Conservation (phyloP, 768 basidiomycete species). For the Panus rudis region DNA sequence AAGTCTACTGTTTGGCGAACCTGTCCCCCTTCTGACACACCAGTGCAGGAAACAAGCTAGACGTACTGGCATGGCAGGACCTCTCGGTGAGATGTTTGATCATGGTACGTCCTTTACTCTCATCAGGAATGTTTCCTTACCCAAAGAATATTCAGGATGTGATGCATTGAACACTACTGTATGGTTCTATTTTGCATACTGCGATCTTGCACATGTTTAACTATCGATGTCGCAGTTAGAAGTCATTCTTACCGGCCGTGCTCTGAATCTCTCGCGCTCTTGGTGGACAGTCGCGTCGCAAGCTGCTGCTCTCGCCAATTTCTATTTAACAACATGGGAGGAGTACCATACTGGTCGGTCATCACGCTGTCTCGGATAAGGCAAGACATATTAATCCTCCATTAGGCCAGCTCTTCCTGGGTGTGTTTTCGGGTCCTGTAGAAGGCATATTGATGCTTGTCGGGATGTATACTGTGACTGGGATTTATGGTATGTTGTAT, state of each 20-base stretch:
- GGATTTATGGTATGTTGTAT: slow-evolving; percentile 53
- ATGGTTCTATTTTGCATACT: slow-evolving; percentile 2
- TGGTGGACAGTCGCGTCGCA: slow-evolving; percentile 97
- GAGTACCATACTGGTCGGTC: slow-evolving; percentile 77
- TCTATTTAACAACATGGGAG: slow-evolving; percentile 73
- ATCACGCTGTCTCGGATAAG: not conserved
- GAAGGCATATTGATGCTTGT: slow-evolving; percentile 92
- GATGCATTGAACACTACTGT: slow-evolving; percentile 96
- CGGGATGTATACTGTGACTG: slow-evolving; percentile 69
- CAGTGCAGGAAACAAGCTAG: slow-evolving; percentile 82
- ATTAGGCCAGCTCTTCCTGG: slow-evolving; percentile 80
- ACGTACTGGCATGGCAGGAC: slow-evolving; percentile 95
- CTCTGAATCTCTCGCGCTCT: slow-evolving; percentile 85
- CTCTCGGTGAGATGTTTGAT: slow-evolving; percentile 96
- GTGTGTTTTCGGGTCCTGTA: slow-evolving; percentile 90
- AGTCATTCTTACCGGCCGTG: slow-evolving; percentile 72
- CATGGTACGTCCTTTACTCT: slow-evolving; percentile 57
- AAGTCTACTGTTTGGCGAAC: slow-evolving; percentile 14
- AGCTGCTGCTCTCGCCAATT: slow-evolving; percentile 57
- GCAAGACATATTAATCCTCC: not conserved
- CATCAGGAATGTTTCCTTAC: no score
- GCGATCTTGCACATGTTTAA: slow-evolving; percentile 4
- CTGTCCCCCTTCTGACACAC: not conserved
- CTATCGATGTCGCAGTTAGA: slow-evolving; percentile 53
- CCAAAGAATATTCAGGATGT: no score